A percentile compares a stretch with the other conserved stretches of the same genome.
These are phyloP conservation scores for Castanea crenata DNA, from an alignment of 306 rosid species.

Conservation along the genomic window DNA sequence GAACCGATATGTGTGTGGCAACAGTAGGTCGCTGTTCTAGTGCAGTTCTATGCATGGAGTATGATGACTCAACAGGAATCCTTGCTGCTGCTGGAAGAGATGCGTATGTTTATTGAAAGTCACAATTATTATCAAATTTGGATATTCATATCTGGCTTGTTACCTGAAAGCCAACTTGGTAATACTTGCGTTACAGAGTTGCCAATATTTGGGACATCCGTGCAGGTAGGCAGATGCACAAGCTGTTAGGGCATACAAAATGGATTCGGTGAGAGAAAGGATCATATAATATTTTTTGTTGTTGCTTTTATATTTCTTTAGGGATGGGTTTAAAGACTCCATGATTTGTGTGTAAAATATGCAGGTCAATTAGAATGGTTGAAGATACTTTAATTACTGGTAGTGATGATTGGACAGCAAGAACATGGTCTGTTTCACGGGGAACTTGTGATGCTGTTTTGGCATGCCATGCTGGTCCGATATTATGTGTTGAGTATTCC, in stretches of 20 bases:
- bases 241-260: slow-evolving; percentile 88
- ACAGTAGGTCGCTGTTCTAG: slow-evolving; percentile 97
- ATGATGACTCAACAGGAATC: slow-evolving; percentile 91
- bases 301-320: slow-evolving; percentile 3
- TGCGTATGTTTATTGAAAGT: slow-evolving; percentile 53
- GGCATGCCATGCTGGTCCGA: slow-evolving; percentile 98
- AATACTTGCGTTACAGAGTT: slow-evolving; percentile 49
- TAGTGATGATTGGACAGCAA: slow-evolving; percentile 99
- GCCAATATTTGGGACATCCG: slow-evolving; percentile 96
- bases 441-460: slow-evolving; percentile 98
- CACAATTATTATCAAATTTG: slow-evolving; percentile 10
- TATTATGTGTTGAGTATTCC: slow-evolving; percentile 85
- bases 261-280: slow-evolving; percentile 74
- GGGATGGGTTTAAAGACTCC: slow-evolving; percentile 5
- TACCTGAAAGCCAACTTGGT: slow-evolving; percentile 23
- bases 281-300: slow-evolving; percentile 3
- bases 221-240: slow-evolving; percentile 92
- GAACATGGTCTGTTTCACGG: slow-evolving; percentile 89
- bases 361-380: slow-evolving; percentile 96
- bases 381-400: slow-evolving; percentile 93
- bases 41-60: slow-evolving; percentile 94
- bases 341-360: slow-evolving; percentile 17
- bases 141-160: slow-evolving; percentile 16
- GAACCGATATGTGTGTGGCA: slow-evolving; percentile 98
- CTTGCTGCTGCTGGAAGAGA: slow-evolving; percentile 97